A percentile compares a stretch with the other conserved stretches of the same genome.
These are phyloP conservation scores for Umbelopsis sp. DNA, from an alignment of 371 early-diverging fungal genomes.

Conservation along the genomic window DNA sequence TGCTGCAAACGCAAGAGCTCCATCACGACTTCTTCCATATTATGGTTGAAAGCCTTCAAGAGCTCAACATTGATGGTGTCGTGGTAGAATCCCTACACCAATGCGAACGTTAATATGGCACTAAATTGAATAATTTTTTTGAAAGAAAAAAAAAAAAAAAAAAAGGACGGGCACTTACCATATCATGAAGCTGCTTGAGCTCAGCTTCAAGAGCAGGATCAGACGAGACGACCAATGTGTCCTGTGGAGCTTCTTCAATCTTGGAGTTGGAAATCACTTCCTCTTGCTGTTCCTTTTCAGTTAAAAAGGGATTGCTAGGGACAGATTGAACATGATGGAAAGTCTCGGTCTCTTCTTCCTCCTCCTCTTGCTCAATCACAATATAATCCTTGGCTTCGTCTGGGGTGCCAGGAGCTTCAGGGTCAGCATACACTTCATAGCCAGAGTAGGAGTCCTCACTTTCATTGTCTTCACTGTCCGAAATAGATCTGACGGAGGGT, in stretches of 20 bases:
- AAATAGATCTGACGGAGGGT: not conserved
- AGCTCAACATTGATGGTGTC: not conserved
- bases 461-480: constrained; percentile 10
- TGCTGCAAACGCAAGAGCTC: constrained; percentile 12
- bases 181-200: constrained; percentile 10
- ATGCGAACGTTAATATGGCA: not conserved
- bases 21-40: constrained; percentile 8
- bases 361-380: constrained; percentile 14
- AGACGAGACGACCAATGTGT: too few relatives aligned
- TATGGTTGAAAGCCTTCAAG: not conserved
- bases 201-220: not conserved
- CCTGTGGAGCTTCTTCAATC: constrained; percentile 11
- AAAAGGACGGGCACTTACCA: not conserved
- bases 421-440: not conserved
- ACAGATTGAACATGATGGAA: constrained; percentile 8
- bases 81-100: constrained; percentile 7
- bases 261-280: constrained; percentile 9
- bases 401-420: not conserved
- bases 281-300: constrained; percentile 10
- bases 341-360: not conserved
- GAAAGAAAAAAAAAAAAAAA: not conserved
- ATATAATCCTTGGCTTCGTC: not conserved
- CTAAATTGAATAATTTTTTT: too few relatives aligned
- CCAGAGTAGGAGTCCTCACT: not conserved
- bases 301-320: not conserved